Conservation (phyloP, 1,139 yeast genomes). For the Schwanniomyces etchellsii region DNA sequence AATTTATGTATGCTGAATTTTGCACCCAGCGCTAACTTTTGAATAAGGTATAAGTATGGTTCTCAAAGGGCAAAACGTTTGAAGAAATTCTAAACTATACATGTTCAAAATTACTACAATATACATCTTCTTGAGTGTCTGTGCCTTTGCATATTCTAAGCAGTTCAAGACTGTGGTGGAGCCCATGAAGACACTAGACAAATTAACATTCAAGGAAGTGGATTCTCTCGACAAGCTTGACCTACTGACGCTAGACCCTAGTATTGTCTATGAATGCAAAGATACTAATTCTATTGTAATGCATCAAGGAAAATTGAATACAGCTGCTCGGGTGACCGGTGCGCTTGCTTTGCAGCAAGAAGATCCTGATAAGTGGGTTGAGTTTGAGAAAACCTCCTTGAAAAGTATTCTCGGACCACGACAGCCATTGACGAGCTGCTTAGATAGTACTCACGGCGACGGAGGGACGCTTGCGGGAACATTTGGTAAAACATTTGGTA, state of each 20-base stretch:
- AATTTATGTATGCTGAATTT: no score
- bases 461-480: constrained; percentile 16
- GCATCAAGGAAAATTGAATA: constrained; percentile 13
- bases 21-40: no score
- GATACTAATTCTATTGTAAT: constrained; percentile 11
- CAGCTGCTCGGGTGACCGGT: constrained; percentile 12
- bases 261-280: constrained; percentile 8
- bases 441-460: constrained; percentile 13
- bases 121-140: no score
- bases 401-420: constrained; percentile 8
- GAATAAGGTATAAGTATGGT: no score
- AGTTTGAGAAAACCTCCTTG: constrained; percentile 7
- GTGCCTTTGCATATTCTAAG: no score
- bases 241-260: background rate
- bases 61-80: no score
- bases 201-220: background rate
- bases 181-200: background rate
- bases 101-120: no score
- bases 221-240: background rate
- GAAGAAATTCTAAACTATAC: no score
- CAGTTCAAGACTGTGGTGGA: background rate
- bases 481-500: constrained; percentile 12
- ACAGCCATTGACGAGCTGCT: constrained; percentile 16
- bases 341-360: constrained; percentile 5
- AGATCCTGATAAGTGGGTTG: constrained; percentile 11